Conservation (phyloP, 2,329 filamentous ascomycete species). For the Xylaria sp. region DNA sequence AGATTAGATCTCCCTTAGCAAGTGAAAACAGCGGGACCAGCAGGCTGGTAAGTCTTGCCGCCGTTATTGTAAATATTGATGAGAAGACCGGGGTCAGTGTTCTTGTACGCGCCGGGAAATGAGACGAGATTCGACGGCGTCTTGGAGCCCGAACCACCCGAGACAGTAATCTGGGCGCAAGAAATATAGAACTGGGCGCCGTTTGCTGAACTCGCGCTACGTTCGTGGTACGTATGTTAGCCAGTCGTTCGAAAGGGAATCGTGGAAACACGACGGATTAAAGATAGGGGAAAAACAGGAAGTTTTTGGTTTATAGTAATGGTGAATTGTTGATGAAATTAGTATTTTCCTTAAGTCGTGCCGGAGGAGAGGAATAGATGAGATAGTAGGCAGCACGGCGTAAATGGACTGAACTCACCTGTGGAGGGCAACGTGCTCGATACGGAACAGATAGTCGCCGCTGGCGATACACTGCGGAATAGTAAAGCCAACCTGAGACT, state of each 20-base stretch:
- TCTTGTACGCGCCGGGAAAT: constrained; percentile 53
- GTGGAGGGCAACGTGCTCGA: constrained; percentile 53
- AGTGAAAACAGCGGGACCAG: constrained; percentile 36
- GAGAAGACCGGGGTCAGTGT: constrained; percentile 48
- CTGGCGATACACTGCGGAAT: constrained; percentile 50
- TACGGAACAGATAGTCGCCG: constrained; percentile 54
- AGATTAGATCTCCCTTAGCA: constrained; percentile 8
- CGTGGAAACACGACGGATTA: neutral
- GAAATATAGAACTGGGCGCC: constrained; percentile 53
- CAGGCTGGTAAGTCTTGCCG: constrained; percentile 44
- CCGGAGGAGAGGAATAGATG: no score
- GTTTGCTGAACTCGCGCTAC: constrained; percentile 43
- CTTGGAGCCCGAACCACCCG: constrained; percentile 47
- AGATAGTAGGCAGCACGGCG: no score
- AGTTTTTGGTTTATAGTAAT: neutral
- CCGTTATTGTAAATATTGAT: constrained; percentile 50
- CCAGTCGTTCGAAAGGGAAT: neutral
- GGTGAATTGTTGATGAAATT: neutral
- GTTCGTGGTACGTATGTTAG: constrained; percentile 1
- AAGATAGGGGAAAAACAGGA: neutral
- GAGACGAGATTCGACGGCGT: constrained; percentile 45
- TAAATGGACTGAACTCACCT: constrained; percentile 21
- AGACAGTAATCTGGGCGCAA: constrained; percentile 50
- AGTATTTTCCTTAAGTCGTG: no score
- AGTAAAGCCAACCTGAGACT: constrained; percentile 46